Conservation (phyloP, 2,329 filamentous ascomycete genomes). For the Taxawa tesnikishii region DNA sequence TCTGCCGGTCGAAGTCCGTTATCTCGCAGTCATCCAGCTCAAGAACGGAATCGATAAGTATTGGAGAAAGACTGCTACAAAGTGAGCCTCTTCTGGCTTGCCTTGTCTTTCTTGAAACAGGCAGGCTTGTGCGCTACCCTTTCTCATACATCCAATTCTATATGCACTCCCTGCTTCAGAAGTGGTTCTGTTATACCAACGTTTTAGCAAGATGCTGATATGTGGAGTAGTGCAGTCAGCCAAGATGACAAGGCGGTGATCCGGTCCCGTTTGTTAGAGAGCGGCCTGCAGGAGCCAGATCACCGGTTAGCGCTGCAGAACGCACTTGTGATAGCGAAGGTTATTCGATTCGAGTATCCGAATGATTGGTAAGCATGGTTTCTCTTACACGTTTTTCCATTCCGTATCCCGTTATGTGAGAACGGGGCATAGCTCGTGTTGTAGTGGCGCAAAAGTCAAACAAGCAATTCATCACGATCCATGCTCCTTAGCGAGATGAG, state of each 20-base stretch:
- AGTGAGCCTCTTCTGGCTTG: constrained; percentile 30
- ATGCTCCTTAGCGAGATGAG: no score
- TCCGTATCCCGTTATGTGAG: no score
- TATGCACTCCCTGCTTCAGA: no score
- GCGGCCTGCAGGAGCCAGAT: constrained; percentile 66
- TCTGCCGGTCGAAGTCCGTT: constrained; percentile 65
- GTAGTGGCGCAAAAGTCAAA: no score
- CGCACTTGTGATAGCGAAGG: constrained; percentile 75
- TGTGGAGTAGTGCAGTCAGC: constrained; percentile 37
- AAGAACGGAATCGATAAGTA: constrained; percentile 95
- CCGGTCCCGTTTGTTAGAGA: constrained; percentile 60
- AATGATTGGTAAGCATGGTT: constrained; percentile 54
- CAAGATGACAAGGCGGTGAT: constrained; percentile 67
- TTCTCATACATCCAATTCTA: no score
- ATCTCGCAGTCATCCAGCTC: constrained; percentile 83
- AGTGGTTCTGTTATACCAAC: no score
- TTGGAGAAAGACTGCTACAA: constrained; percentile 72
- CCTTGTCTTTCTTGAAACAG: no score
- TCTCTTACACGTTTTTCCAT: no score
- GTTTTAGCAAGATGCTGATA: no score
- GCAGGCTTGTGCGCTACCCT: no score
- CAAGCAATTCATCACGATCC: no score
- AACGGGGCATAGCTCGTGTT: no score
- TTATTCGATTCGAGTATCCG: constrained; percentile 81
- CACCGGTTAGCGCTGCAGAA: constrained; percentile 72